These are phyloP conservation scores for Sistotremastrum niveocremeum DNA, from an alignment of 768 basidiomycete species.

Conservation along the genomic window DNA sequence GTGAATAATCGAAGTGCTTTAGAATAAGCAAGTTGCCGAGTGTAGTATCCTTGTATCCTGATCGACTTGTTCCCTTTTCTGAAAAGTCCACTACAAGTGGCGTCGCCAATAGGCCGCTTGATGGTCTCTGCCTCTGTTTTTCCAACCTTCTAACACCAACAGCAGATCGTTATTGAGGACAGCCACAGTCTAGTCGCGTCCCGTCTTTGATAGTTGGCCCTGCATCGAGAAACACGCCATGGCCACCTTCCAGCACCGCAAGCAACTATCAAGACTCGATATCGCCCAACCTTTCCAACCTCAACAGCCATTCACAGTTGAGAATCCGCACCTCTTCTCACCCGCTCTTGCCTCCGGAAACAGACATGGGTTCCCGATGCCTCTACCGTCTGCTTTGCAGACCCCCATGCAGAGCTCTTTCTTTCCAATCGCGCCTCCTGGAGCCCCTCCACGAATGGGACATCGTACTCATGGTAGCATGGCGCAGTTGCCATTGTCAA, in stretches of 20 bases:
- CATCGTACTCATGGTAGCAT: constrained; percentile 51
- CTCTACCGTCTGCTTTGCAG: constrained; percentile 33
- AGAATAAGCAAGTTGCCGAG: no score
- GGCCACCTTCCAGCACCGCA: constrained; percentile 24
- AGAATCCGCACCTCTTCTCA: constrained; percentile 41
- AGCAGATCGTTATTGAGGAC: no score
- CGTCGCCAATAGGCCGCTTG: no score
- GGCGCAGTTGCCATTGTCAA: constrained; percentile 43
- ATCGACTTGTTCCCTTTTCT: no score
- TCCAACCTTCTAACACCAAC: no score
- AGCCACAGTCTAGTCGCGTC: no score
- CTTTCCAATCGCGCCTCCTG: constrained; percentile 33
- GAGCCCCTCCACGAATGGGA: constrained; percentile 36
- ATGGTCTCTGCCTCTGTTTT: no score
- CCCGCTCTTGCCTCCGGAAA: constrained; percentile 49
- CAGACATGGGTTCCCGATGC: constrained; percentile 39
- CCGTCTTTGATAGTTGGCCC: no score
- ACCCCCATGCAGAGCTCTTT: constrained; percentile 59
- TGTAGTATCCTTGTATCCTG: no score
- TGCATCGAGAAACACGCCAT: no score
- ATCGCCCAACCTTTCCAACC: constrained; percentile 39
- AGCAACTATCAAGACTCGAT: constrained; percentile 39
- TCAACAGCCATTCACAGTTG: constrained; percentile 41
- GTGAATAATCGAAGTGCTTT: no score
- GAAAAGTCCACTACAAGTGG: no score